A percentile compares a stretch with the other conserved stretches of the same genome.
These are phyloP conservation scores for Didymella segeticola DNA, from an alignment of 2,329 filamentous ascomycete genomes.

Conservation along the genomic window DNA sequence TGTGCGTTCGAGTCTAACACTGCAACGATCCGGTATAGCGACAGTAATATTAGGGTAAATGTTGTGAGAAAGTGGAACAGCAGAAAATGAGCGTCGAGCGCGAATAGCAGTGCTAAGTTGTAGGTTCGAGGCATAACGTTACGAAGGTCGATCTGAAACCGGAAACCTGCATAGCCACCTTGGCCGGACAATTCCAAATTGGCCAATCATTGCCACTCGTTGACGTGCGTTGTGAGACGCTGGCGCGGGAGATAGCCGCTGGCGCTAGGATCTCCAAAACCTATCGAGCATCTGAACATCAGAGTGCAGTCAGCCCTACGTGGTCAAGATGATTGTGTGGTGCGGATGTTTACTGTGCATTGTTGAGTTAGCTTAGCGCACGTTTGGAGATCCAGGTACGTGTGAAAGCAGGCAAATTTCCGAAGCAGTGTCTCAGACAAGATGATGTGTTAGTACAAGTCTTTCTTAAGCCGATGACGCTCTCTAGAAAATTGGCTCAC, in stretches of 20 bases:
- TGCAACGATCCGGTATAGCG: background rate
- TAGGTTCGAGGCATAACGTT: constrained; percentile 23
- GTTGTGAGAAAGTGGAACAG: background rate
- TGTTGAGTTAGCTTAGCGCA: constrained; percentile 3
- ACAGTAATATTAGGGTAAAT: background rate
- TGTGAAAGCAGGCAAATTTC: background rate
- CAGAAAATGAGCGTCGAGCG: background rate
- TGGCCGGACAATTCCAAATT: constrained; percentile 17
- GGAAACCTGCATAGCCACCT: constrained; percentile 39
- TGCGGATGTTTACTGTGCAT: constrained; percentile 6
- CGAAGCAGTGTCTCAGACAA: constrained; percentile 1
- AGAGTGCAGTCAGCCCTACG: constrained; percentile 3
- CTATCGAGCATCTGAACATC: constrained; percentile 24
- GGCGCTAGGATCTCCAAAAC: constrained; percentile 22
- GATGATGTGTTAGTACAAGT: background rate
- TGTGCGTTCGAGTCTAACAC: background rate
- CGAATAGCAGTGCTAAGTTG: constrained; percentile 1
- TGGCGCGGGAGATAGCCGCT: constrained; percentile 35
- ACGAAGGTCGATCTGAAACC: constrained; percentile 34
- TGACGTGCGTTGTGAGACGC: constrained; percentile 32
- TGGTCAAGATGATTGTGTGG: background rate
- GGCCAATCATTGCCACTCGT: constrained; percentile 29
- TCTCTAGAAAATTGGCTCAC: background rate
- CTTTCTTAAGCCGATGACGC: background rate
- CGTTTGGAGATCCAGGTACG: background rate